A percentile compares a stretch with the other conserved stretches of the same genome.
Conservation (phyloP, 2,329 filamentous ascomycete genomes). For the Fusarium sp. region DNA sequence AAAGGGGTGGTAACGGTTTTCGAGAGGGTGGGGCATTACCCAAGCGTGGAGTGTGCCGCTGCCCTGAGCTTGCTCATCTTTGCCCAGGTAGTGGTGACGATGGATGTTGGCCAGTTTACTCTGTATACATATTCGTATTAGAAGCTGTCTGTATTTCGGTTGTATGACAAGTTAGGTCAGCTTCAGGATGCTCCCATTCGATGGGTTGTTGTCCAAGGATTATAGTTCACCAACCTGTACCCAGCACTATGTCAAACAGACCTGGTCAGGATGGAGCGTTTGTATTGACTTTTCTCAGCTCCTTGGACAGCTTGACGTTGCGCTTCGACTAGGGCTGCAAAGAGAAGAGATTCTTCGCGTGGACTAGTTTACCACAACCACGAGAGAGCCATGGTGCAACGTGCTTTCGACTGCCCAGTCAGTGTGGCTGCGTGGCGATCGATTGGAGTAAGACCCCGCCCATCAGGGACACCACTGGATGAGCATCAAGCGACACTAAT, state of each 20-base stretch:
- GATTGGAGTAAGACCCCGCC: conserved; percentile 10
- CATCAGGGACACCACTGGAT: background rate
- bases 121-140: too few species aligned
- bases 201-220: background rate
- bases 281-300: background rate
- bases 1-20: conserved; percentile 35
- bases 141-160: background rate
- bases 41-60: conserved; percentile 15
- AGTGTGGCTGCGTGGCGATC: conserved; percentile 27
- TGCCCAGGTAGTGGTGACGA: conserved; percentile 27
- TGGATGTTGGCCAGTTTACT: conserved; percentile 4
- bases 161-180: background rate
- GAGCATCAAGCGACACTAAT: conserved; percentile 27
- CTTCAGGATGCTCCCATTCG: background rate
- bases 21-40: conserved; percentile 16
- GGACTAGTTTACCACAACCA: conserved; percentile 3
- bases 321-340: conserved; percentile 7
- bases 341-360: conserved; percentile 18
- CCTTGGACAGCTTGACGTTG: background rate
- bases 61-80: conserved; percentile 23
- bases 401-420: conserved; percentile 8
- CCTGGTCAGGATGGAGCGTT: background rate
- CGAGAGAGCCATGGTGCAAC: conserved; percentile 11
- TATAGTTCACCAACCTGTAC: background rate
- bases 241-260: background rate